Conservation (phyloP, 345 rosid species). For the Camelina laxa region DNA sequence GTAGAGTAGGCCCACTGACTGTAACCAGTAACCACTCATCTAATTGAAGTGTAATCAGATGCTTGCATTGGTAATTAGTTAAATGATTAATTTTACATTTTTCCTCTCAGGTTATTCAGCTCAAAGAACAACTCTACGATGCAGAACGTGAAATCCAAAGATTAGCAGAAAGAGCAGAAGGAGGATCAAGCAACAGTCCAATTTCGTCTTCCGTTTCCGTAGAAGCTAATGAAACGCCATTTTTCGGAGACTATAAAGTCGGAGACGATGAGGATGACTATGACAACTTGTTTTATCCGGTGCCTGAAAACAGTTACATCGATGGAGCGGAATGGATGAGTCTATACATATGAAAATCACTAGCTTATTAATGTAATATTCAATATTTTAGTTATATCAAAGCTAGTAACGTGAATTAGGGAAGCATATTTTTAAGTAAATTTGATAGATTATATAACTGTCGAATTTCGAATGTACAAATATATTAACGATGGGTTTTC, state of each 20-base stretch:
- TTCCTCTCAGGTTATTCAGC: constrained; percentile 55
- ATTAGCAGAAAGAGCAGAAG: constrained; percentile 54
- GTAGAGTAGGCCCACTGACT: constrained; percentile 13
- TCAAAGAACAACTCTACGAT: constrained; percentile 62
- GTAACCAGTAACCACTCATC: neutral
- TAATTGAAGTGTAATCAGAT: neutral
- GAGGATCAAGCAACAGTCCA: constrained; percentile 54
- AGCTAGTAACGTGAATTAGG: constrained; percentile 11
- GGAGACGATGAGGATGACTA: constrained; percentile 51
- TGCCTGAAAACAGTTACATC: constrained; percentile 46
- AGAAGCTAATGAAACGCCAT: constrained; percentile 48
- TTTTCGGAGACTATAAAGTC: constrained; percentile 53
- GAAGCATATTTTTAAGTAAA: constrained; percentile 14
- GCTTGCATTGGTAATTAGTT: constrained; percentile 23
- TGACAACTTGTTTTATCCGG: constrained; percentile 49
- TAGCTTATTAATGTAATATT: constrained; percentile 2
- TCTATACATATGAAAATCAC: constrained; percentile 45
- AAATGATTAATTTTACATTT: neutral
- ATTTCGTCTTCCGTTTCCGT: constrained; percentile 57
- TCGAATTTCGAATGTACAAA: constrained; percentile 17
- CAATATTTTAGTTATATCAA: neutral
- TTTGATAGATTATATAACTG: constrained; percentile 8
- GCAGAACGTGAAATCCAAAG: constrained; percentile 63
- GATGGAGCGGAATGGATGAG: constrained; percentile 67
- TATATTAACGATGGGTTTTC: constrained; percentile 20